These are phyloP conservation scores for Saturnispora ahearnii DNA, from an alignment of 805 yeast species.

Conservation along the genomic window DNA sequence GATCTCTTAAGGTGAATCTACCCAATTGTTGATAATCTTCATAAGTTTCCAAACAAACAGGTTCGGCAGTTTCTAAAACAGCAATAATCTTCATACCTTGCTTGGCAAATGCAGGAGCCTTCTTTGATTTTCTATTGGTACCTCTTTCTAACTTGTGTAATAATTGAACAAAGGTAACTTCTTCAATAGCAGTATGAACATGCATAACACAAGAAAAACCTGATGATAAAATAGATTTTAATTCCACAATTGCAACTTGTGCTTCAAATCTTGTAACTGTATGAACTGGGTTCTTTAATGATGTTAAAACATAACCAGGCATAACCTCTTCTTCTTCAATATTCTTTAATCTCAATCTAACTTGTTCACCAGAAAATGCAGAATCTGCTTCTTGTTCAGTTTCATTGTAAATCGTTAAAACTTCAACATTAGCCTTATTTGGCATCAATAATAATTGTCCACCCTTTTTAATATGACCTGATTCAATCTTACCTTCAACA, in stretches of 20 bases:
- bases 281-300: conserved; percentile 79
- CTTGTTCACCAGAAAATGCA: conserved; percentile 96
- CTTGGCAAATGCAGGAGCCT: conserved; percentile 97
- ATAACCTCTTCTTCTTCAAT: conserved; percentile 95
- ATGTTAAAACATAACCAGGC: conserved; percentile 85
- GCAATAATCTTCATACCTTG: conserved; percentile 99
- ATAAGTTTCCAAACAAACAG: conserved; percentile 91
- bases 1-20: conserved; percentile 96
- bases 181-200: conserved; percentile 96
- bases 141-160: conserved; percentile 94
- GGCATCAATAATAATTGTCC: conserved; percentile 82
- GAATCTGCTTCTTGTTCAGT: conserved; percentile 88
- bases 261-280: conserved; percentile 90
- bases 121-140: conserved; percentile 91
- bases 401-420: conserved; percentile 82
- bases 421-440: conserved; percentile 74
- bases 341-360: conserved; percentile 85
- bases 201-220: conserved; percentile 99
- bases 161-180: conserved; percentile 71
- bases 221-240: conserved; percentile 86
- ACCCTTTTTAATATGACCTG: conserved; percentile 85
- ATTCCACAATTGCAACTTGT: conserved; percentile 92
- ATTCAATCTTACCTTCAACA: conserved; percentile 96
- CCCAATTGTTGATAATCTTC: conserved; percentile 93
- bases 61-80: conserved; percentile 71